These are phyloP conservation scores for Pythium coloratum DNA, from an alignment of 352 stramenopile genomes.

Conservation along the genomic window DNA sequence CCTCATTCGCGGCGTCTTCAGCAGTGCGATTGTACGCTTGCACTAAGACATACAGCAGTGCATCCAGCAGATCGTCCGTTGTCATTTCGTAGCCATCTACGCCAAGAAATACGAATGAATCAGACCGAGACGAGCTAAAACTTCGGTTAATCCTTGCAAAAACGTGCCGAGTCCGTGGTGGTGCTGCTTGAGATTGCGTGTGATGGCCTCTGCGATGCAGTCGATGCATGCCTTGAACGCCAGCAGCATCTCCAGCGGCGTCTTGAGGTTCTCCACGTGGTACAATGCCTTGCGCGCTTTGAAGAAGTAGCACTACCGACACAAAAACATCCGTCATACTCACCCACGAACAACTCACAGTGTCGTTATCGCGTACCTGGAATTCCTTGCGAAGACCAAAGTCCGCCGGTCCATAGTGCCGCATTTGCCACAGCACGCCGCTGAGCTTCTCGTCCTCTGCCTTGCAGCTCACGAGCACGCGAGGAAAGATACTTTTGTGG, in stretches of 20 bases:
- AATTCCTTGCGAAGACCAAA: conserved; percentile 75
- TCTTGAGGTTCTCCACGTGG: conserved; percentile 43
- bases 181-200: conserved; percentile 51
- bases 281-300: conserved; percentile 45
- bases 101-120: neutral
- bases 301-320: conserved; percentile 37
- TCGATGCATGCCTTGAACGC: conserved; percentile 71
- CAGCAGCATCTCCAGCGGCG: conserved; percentile 75
- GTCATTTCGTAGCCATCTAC: conserved; percentile 54
- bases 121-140: neutral
- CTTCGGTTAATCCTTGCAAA: neutral
- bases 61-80: conserved; percentile 81
- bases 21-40: conserved; percentile 41
- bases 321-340: conserved; percentile 1
- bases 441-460: conserved; percentile 49
- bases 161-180: conserved; percentile 49
- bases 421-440: conserved; percentile 48
- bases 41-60: conserved; percentile 68
- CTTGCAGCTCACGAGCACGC: conserved; percentile 44
- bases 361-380: conserved; percentile 35
- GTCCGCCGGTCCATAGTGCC: conserved; percentile 59
- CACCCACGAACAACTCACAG: neutral
- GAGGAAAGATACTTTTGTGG: conserved; percentile 55
- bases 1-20: conserved; percentile 12
- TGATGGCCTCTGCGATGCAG: conserved; percentile 55